Percentiles rank a stretch among this genome's conserved stretches.
Evolutionary conservation across 1,284 basidiomycete species (phyloP).

Genomic region (Ceratobasidium sp.): DNA sequence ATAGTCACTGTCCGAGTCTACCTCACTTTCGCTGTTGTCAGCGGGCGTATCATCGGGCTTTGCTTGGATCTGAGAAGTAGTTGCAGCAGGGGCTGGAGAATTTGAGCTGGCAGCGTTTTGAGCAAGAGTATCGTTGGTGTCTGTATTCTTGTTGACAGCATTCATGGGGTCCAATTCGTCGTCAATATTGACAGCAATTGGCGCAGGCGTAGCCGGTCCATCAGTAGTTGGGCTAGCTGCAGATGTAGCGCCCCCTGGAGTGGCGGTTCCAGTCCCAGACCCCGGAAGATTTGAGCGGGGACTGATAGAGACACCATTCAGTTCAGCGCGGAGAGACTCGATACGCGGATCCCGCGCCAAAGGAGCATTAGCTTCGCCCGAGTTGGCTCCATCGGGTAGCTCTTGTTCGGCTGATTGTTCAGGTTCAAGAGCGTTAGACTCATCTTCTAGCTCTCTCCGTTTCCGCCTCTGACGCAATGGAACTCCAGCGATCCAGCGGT

Average conservation of each 20-base stretch:
- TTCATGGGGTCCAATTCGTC: slow-evolving; percentile 31
- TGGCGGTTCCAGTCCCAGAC: slow-evolving; percentile 26
- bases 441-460: slow-evolving; percentile 17
- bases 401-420: background rate
- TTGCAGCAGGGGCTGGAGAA: background rate
- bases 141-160: background rate
- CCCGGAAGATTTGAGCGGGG: slow-evolving; percentile 11
- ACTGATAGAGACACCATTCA: slow-evolving; percentile 1
- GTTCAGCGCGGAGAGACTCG: slow-evolving; percentile 34
- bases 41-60: slow-evolving; percentile 40
- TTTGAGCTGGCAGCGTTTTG: background rate
- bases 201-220: slow-evolving; percentile 36
- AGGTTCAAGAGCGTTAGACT: background rate
- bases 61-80: background rate
- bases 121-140: background rate
- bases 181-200: slow-evolving; percentile 40
- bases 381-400: background rate
- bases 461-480: slow-evolving; percentile 49
- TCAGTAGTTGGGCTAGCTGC: slow-evolving; percentile 30
- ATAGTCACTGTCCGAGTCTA: slow-evolving; percentile 44
- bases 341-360: slow-evolving; percentile 28
- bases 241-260: slow-evolving; percentile 20
- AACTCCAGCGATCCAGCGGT: slow-evolving; percentile 74
- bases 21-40: slow-evolving; percentile 48
- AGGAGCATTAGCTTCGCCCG: background rate